phyloP scores from a whole-genome alignment of 2,329 filamentous ascomycete species.

The Cytospora paraplurivora region DNA sequence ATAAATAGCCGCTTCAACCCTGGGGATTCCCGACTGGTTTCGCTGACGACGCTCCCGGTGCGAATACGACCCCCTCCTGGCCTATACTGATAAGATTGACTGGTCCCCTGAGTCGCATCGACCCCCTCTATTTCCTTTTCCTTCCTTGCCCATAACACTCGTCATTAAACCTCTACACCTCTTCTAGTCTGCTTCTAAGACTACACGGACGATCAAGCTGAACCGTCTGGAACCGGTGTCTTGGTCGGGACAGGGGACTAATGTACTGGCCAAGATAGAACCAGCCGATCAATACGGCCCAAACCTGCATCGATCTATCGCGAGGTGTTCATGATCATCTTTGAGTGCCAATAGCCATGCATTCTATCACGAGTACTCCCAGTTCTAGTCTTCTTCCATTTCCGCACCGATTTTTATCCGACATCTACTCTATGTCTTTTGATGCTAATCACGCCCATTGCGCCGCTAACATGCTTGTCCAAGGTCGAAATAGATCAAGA shows the following conservation, averaged over 20 bases:
- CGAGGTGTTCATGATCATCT: too few relatives aligned
- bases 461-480: constrained; percentile 14
- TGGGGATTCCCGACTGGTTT: not conserved
- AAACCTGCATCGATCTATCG: too few relatives aligned
- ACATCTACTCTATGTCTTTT: not conserved
- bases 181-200: too few relatives aligned
- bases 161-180: not conserved
- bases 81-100: not conserved
- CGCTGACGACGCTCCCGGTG: not conserved
- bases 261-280: too few relatives aligned
- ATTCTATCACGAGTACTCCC: not conserved
- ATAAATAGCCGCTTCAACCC: not conserved
- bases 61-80: not conserved
- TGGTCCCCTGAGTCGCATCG: not conserved
- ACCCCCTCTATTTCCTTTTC: not conserved
- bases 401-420: not conserved
- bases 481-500: not conserved
- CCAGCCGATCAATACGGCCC: too few relatives aligned
- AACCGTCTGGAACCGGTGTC: too few relatives aligned
- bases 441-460: not conserved
- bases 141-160: not conserved
- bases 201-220: too few relatives aligned
- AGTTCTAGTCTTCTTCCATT: not conserved
- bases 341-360: too few relatives aligned
- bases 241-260: too few relatives aligned